Base-by-base conservation (phyloP, 2,329 filamentous ascomycete species). In the Aureobasidium pullulans region DNA sequence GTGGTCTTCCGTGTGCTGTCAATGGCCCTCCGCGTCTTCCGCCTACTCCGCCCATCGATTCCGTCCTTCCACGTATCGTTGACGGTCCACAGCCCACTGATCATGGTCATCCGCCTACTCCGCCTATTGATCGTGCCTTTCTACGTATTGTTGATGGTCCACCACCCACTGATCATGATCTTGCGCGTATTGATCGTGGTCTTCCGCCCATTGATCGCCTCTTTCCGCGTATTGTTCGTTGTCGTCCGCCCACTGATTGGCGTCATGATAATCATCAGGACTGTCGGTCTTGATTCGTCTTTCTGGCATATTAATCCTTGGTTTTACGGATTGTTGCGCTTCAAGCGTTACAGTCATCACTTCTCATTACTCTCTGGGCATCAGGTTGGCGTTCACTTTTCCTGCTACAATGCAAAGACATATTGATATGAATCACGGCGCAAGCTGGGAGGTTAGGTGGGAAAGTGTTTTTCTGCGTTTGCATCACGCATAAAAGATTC, bases 401-500 rank as follows among this genome's bases (percentile, higher is more conserved):
- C 34, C 37, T 43, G 39, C 50, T 54, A 54, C 39, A 54, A 23
- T 23, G 23, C 50, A 43, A 53, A 54, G 50, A 54, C 50, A 54
- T 28, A 56, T 56, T 42, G 52, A 31, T 44, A 46, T 37, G 52
- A 56, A 46, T 56, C 52, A 56, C 52, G 52, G 52, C 52, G 52
- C 52, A 56, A 56, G 52, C 52, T 56, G 40, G 52, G 52, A 54
- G 39, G 39, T 42, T 42, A 31, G 52, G 52, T 36, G 40, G 52
- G 52, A 40, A 44, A 56, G 13, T 23, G 32, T 28, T 54, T 43
- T 54, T 54, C 39, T 54, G 36, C 50, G 36, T 54, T 54, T 54
- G 52, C 52, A 56, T 56, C 40, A 56, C 52, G 52, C 52, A 56
- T 56, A 44, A 56, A 56, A 46, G 31, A 37, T 56, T 37, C 52